These are phyloP conservation scores for Anthracocystis walkeri DNA, from an alignment of 1,284 basidiomycete species.

Conservation along the genomic window DNA sequence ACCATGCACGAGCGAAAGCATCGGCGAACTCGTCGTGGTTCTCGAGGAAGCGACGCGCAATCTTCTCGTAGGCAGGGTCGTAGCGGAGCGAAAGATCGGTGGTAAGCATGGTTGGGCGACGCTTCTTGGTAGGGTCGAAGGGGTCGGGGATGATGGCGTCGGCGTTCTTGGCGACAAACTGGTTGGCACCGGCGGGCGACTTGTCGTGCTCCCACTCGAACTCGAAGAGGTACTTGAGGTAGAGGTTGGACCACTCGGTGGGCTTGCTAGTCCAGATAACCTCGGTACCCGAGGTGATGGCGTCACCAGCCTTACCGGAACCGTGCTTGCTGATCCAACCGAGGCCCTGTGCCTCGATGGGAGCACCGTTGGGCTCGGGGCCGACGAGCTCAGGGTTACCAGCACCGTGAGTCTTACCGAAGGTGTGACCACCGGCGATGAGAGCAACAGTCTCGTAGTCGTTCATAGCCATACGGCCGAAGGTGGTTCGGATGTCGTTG, in stretches of 20 bases:
- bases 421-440: slow-evolving; percentile 50
- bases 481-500: slow-evolving; percentile 45
- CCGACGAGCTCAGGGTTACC: slow-evolving; percentile 39
- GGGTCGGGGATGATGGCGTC: slow-evolving; percentile 49
- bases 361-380: slow-evolving; percentile 40
- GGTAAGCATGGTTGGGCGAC: slow-evolving; percentile 47
- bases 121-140: slow-evolving; percentile 46
- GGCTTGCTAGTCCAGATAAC: slow-evolving; percentile 48
- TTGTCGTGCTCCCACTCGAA: slow-evolving; percentile 49
- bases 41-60: slow-evolving; percentile 38
- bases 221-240: slow-evolving; percentile 51
- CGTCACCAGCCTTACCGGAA: slow-evolving; percentile 37
- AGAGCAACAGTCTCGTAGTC: slow-evolving; percentile 46
- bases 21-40: slow-evolving; percentile 43
- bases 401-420: slow-evolving; percentile 51
- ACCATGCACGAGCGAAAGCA: slow-evolving; percentile 44
- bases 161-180: slow-evolving; percentile 46
- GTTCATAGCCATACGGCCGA: slow-evolving; percentile 50
- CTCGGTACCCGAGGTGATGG: slow-evolving; percentile 40
- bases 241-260: slow-evolving; percentile 47
- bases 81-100: slow-evolving; percentile 41
- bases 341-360: slow-evolving; percentile 39
- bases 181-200: slow-evolving; percentile 46
- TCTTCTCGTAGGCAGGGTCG: slow-evolving; percentile 48
- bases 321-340: slow-evolving; percentile 38